These are phyloP conservation scores for Zymoseptoria pseudotritici DNA, from an alignment of 2,329 filamentous ascomycete genomes.

Conservation along the genomic window DNA sequence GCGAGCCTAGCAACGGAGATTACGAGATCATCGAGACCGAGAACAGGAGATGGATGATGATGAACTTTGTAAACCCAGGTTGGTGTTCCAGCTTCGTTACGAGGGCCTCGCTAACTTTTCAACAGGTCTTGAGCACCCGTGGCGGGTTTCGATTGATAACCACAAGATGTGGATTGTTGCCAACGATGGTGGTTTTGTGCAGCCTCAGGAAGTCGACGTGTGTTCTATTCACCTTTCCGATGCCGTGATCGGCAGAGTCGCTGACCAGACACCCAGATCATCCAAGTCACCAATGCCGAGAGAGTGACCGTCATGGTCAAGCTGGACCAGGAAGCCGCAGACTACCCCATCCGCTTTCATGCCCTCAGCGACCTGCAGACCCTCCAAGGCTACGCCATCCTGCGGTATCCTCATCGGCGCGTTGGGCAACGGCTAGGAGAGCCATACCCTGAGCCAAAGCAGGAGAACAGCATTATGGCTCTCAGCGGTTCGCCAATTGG, in stretches of 20 bases:
- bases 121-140: constrained; percentile 12
- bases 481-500: constrained; percentile 10
- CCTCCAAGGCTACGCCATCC: constrained; percentile 13
- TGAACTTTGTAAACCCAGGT: constrained; percentile 12
- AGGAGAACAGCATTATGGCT: constrained; percentile 7
- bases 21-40: constrained; percentile 15
- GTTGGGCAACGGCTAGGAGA: constrained; percentile 7
- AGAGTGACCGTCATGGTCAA: constrained; percentile 13
- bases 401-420: constrained; percentile 11
- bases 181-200: constrained; percentile 15
- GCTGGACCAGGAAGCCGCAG: constrained; percentile 9
- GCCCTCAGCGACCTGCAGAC: constrained; percentile 12
- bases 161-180: constrained; percentile 17
- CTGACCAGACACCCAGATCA: background rate
- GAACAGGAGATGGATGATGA: constrained; percentile 12
- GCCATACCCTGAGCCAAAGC: constrained; percentile 9
- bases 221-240: background rate
- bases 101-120: too few relatives aligned
- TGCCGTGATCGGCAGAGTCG: background rate
- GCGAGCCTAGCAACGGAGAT: constrained; percentile 6
- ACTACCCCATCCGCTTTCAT: constrained; percentile 15
- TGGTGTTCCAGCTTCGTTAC: too few relatives aligned
- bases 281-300: constrained; percentile 10
- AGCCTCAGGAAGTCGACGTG: constrained; percentile 13
- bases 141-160: constrained; percentile 14